These are phyloP conservation scores for Mitosporidium daphniae DNA, from an alignment of 371 early-diverging fungal species.

Conservation along the genomic window DNA sequence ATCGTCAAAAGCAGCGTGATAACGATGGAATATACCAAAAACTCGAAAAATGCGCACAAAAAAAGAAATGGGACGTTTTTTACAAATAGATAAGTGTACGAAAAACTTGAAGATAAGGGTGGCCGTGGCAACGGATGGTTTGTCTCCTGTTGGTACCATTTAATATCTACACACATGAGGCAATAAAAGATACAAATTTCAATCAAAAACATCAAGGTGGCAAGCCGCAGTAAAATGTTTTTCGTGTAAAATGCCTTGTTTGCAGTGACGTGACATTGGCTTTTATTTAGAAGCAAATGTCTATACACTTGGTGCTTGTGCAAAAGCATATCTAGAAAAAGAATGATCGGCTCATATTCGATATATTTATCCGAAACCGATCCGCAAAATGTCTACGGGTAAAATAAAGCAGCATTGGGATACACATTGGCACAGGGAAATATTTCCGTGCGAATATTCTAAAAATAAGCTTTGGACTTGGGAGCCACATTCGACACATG, in stretches of 20 bases:
- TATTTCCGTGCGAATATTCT: slow-evolving; percentile 50
- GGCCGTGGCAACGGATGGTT: too few species aligned
- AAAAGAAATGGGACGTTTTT: too few species aligned
- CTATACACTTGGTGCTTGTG: slow-evolving; percentile 58
- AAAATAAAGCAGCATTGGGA: slow-evolving; percentile 1
- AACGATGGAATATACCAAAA: not conserved
- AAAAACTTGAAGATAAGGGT: slow-evolving; percentile 11
- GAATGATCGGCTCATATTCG: slow-evolving; percentile 46
- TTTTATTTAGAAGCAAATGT: slow-evolving; percentile 40
- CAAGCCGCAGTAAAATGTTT: slow-evolving; percentile 27
- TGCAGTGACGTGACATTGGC: slow-evolving; percentile 9
- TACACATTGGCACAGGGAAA: slow-evolving; percentile 46
- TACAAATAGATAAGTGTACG: slow-evolving; percentile 32
- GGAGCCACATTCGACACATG: slow-evolving; percentile 51
- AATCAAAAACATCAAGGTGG: slow-evolving; percentile 34
- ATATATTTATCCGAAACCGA: slow-evolving; percentile 63
- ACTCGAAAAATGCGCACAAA: too few species aligned
- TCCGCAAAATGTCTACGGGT: slow-evolving; percentile 21
- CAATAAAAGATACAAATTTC: slow-evolving; percentile 20
- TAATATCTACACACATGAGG: slow-evolving; percentile 19
- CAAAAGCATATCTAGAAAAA: slow-evolving; percentile 63
- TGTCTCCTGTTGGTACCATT: slow-evolving; percentile 55
- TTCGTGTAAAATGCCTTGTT: too few species aligned
- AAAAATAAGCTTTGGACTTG: slow-evolving; percentile 32
- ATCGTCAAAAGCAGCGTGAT: not conserved